Percentiles rank a stretch among this genome's conserved stretches.
Evolutionary conservation across 768 basidiomycete species (phyloP).

Genomic region (Mycena olivaceomarginata): DNA sequence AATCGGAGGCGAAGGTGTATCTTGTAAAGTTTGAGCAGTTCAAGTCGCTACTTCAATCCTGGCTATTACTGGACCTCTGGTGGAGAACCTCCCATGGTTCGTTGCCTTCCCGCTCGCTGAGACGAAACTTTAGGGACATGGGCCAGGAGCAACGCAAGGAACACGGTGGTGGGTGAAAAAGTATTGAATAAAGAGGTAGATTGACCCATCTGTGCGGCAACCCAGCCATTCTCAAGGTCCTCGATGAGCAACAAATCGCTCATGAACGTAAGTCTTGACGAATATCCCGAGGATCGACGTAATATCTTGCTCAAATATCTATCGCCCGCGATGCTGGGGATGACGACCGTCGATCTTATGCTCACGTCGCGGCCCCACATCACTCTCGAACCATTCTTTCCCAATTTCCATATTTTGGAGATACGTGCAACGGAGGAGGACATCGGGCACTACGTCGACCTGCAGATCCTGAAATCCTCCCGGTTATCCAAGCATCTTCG

Average conservation of each 20-base stretch:
- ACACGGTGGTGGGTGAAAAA: constrained; percentile 2
- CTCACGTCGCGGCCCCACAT: constrained; percentile 26
- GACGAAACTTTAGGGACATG: constrained; percentile 8
- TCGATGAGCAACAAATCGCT: not conserved
- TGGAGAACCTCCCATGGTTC: not conserved
- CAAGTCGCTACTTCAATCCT: constrained; percentile 7
- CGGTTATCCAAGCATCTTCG: constrained; percentile 16
- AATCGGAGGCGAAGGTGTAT: constrained; percentile 18
- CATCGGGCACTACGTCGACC: not conserved
- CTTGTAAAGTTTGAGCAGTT: constrained; percentile 13
- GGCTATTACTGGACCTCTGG: constrained; percentile 11
- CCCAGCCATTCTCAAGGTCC: not conserved
- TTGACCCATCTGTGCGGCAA: not conserved
- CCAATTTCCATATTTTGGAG: not conserved
- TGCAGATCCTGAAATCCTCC: not conserved
- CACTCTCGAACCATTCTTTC: constrained; percentile 6
- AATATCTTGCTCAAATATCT: constrained; percentile 6
- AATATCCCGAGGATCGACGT: constrained; percentile 19
- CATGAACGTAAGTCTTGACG: constrained; percentile 6
- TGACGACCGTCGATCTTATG: constrained; percentile 17
- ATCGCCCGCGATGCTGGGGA: not conserved
- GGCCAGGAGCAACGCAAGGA: constrained; percentile 11
- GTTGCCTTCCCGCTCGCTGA: not conserved
- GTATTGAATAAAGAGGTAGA: not conserved
- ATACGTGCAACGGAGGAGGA: constrained; percentile 11